Base-by-base conservation (phyloP, 371 early-diverging fungal species). In the Coemansia sp. region DNA sequence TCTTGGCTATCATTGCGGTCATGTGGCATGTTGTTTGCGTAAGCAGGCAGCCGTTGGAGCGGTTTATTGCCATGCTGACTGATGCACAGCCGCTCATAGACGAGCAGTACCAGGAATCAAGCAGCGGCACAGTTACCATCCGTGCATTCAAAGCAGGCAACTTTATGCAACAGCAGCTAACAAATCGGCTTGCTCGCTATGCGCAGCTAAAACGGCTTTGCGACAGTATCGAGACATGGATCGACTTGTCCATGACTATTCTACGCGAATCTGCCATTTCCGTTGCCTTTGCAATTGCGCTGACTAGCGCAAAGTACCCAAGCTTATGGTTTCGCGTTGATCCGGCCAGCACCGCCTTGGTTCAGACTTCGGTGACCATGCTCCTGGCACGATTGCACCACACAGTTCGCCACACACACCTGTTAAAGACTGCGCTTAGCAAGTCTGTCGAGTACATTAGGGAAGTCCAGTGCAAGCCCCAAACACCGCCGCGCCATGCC, bases 381-480 rank as follows among this genome's bases (percentile, higher is more conserved):
- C 64, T 46, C 10, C 24, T 72, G 34, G 71, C 60, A n/a, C 47
- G 72, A n/a, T 39, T 72, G 10, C 72, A 72, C 53, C 72, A 72
- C 14, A 50, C 70, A 10, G 53, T 69, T 40, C 59, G 72, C 32
- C 72, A 72, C 38, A 46, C 64, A n/a, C 72, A 72, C 16, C 29
- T 59, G 10, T 33, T 72, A 32, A 46, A 53, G 9, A n/a, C 72
- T 0, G 44, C 56, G 10, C 60, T 93, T 14, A 85, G 88, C 32
- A 94, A 93, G 39, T 80, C 94, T 1, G 88, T 92, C 38, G 93
- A 89, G 66, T 89, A 93, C 60, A 82, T 93, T 47, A 78, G 89
- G 61, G 91, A 93, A 71, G 93, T 93, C 50, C 81, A 82, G 38
- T 24, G 12, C 47, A 47, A 47, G 29, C 47, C 44, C 44, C 44